Evolutionary conservation across 768 basidiomycete species (phyloP).

Genomic region (Wakefieldia striispora): DNA sequence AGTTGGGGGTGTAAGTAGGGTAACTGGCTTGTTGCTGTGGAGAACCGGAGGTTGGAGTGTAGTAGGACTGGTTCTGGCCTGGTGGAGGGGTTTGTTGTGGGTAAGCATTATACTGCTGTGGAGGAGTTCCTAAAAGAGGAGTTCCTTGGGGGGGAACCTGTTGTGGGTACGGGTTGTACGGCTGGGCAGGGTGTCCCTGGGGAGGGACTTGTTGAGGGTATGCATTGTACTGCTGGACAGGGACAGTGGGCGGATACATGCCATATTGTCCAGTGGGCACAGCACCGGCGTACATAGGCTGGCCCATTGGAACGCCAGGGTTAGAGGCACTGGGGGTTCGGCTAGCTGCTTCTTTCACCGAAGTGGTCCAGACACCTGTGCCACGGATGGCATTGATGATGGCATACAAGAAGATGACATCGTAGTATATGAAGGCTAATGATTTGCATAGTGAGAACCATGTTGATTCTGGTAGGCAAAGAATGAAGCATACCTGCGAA

Average conservation of each 20-base stretch:
- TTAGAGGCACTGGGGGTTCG: neutral
- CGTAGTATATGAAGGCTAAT: slow-evolving; percentile 26
- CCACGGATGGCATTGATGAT: slow-evolving; percentile 23
- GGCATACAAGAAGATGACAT: slow-evolving; percentile 20
- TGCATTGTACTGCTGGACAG: slow-evolving; percentile 5
- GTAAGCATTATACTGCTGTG: neutral
- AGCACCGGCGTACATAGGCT: slow-evolving; percentile 8
- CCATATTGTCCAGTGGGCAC: slow-evolving; percentile 4
- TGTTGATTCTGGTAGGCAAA: neutral
- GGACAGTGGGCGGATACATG: neutral
- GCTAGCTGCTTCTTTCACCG: slow-evolving; percentile 18
- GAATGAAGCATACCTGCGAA: slow-evolving; percentile 18
- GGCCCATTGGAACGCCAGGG: slow-evolving; percentile 1
- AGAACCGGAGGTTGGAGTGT: neutral
- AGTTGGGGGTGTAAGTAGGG: slow-evolving; percentile 6
- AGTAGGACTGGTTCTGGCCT: slow-evolving; percentile 4
- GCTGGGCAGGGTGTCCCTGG: neutral
- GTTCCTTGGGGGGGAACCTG: no score
- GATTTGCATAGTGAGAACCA: neutral
- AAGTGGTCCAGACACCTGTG: slow-evolving; percentile 22
- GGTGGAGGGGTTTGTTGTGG: neutral
- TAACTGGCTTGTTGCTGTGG: slow-evolving; percentile 3
- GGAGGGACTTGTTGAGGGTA: slow-evolving; percentile 9
- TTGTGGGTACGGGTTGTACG: slow-evolving; percentile 2
- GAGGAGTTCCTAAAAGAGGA: neutral